A percentile compares a stretch with the other conserved stretches of the same genome.
phyloP scores from a whole-genome alignment of 2,329 filamentous ascomycete species.

The Penicillium sp. region DNA sequence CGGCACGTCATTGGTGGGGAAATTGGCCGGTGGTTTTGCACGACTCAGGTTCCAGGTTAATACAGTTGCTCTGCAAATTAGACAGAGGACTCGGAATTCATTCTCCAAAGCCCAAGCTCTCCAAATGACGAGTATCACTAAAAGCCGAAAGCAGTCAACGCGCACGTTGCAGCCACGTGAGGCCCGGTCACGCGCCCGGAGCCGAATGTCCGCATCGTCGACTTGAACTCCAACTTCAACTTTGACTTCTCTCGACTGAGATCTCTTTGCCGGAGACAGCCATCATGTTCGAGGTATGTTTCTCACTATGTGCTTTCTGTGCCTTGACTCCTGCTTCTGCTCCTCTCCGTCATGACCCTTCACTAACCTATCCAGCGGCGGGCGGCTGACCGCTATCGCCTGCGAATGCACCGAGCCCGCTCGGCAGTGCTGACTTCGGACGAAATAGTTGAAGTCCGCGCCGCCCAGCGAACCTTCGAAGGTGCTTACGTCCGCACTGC shows the following conservation, averaged over 20 bases:
- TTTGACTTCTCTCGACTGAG: not conserved
- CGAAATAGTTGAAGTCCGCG: conserved; percentile 91
- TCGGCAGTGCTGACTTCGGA: conserved; percentile 76
- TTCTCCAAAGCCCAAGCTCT: not conserved
- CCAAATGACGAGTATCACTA: not conserved
- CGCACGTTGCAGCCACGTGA: conserved; percentile 9
- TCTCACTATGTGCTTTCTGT: not conserved
- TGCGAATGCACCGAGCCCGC: conserved; percentile 79
- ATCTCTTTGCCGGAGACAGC: not conserved
- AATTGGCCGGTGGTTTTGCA: conserved; percentile 6
- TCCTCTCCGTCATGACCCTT: not conserved
- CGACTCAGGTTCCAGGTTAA: not conserved
- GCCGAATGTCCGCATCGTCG: not conserved
- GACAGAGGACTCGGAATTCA: not conserved
- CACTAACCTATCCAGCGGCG: conserved; percentile 51
- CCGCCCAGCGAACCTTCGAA: conserved; percentile 93
- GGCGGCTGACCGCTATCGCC: conserved; percentile 70
- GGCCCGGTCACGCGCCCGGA: not conserved
- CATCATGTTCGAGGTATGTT: conserved; percentile 31
- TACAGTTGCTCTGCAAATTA: not conserved
- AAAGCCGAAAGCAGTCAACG: not conserved
- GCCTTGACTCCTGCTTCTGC: not conserved
- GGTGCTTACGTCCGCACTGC: conserved; percentile 95
- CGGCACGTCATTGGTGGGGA: conserved; percentile 26
- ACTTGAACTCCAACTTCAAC: not conserved